Percentiles rank a stretch among this genome's conserved stretches.
phyloP scores from a whole-genome alignment of 2,329 filamentous ascomycete genomes.

The Aspergillus luchuensis region DNA sequence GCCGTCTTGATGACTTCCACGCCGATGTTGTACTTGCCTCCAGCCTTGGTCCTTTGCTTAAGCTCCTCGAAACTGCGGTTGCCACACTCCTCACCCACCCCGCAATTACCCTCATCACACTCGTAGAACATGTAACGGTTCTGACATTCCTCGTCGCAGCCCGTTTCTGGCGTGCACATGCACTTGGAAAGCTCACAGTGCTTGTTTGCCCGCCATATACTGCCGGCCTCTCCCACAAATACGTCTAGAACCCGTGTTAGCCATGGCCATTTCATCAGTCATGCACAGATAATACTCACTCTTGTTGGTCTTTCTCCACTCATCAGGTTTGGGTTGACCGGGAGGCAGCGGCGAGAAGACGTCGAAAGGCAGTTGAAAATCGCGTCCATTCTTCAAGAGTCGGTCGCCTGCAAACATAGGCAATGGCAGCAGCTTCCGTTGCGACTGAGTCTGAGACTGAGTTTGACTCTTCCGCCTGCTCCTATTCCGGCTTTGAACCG shows the following conservation, averaged over 20 bases:
- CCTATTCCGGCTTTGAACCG: conserved; percentile 53
- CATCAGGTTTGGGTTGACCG: conserved; percentile 86
- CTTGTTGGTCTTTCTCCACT: conserved; percentile 89
- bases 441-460: conserved; percentile 29
- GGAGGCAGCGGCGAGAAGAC: conserved; percentile 83
- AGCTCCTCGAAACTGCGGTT: conserved; percentile 88
- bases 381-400: conserved; percentile 68
- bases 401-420: conserved; percentile 78
- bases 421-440: conserved; percentile 61
- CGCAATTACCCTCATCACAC: conserved; percentile 89
- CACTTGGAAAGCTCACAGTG: conserved; percentile 75
- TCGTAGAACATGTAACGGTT: conserved; percentile 98
- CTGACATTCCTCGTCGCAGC: conserved; percentile 86
- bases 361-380: conserved; percentile 89
- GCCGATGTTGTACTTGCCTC: conserved; percentile 85
- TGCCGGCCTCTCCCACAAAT: conserved; percentile 80
- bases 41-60: conserved; percentile 70
- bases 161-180: conserved; percentile 73
- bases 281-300: conserved; percentile 61
- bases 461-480: conserved; percentile 35
- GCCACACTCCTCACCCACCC: conserved; percentile 72
- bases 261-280: neutral
- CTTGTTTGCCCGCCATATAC: conserved; percentile 78
- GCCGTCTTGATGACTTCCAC: conserved; percentile 92
- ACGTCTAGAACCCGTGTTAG: conserved; percentile 65